A percentile compares a stretch with the other conserved stretches of the same genome.
These are phyloP conservation scores for Coffea humblotiana DNA, from an alignment of 305 asterid genomes.

Conservation along the genomic window DNA sequence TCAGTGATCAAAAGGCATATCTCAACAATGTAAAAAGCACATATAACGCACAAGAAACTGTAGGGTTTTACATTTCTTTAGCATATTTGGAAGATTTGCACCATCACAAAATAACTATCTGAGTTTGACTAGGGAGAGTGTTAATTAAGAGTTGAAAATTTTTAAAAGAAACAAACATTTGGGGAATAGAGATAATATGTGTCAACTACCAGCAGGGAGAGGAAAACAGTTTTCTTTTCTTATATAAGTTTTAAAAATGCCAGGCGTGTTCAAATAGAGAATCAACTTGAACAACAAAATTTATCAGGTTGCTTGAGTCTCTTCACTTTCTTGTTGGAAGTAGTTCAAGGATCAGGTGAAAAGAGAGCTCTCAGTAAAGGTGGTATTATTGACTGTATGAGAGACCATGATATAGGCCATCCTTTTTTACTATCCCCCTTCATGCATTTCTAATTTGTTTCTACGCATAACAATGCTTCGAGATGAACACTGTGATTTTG, in stretches of 20 bases:
- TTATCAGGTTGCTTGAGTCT: background rate
- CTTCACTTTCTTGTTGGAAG: background rate
- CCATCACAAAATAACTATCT: background rate
- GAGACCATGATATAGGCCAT: background rate
- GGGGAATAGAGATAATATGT: background rate
- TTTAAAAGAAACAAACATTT: background rate
- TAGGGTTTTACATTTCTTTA: background rate
- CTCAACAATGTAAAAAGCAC: constrained; percentile 3
- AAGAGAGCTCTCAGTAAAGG: background rate
- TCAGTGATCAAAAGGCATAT: constrained; percentile 15
- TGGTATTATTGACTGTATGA: background rate
- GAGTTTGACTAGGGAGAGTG: background rate
- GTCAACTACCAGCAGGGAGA: background rate
- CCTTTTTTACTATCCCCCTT: background rate
- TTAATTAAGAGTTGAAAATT: background rate
- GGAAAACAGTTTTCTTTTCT: too few relatives aligned
- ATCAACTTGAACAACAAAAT: background rate
- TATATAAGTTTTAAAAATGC: background rate
- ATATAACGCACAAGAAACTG: constrained; percentile 6
- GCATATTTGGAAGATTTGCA: background rate
- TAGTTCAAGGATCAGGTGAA: background rate
- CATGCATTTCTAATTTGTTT: too few relatives aligned
- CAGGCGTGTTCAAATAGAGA: background rate
- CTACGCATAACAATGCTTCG: too few relatives aligned
- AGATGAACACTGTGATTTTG: too few relatives aligned